Percentiles rank a stretch among this genome's conserved stretches.
These are phyloP conservation scores for Alternaria arborescens DNA, from an alignment of 2,329 filamentous ascomycete species.

Conservation along the genomic window DNA sequence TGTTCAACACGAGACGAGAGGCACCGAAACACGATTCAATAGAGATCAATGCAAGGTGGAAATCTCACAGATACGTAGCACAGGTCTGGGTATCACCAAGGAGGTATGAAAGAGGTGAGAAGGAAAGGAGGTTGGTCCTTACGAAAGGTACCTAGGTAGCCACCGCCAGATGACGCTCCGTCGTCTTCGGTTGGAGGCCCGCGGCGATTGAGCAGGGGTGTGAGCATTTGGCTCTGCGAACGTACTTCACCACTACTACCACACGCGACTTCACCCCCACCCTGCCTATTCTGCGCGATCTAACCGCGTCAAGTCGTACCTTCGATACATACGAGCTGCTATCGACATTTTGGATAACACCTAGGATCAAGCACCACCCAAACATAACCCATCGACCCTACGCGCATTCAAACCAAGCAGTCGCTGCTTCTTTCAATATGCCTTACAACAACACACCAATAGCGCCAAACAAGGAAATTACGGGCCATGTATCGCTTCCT, in stretches of 20 bases:
- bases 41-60: background rate
- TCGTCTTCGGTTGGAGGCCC: constrained; percentile 13
- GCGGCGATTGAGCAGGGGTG: constrained; percentile 12
- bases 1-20: background rate
- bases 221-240: constrained; percentile 1
- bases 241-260: constrained; percentile 4
- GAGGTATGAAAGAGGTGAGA: background rate
- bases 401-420: background rate
- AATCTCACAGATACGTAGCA: background rate
- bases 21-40: background rate
- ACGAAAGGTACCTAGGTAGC: background rate
- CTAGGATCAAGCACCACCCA: background rate
- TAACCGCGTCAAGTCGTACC: constrained; percentile 15
- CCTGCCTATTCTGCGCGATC: constrained; percentile 8
- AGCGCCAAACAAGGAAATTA: constrained; percentile 79
- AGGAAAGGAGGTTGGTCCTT: background rate
- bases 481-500: constrained; percentile 84
- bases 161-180: background rate
- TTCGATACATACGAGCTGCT: background rate
- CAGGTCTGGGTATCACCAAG: background rate
- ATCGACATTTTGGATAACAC: background rate
- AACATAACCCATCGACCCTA: background rate
- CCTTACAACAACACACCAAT: constrained; percentile 90
- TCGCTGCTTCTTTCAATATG: constrained; percentile 58
- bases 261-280: constrained; percentile 15